These are phyloP conservation scores for Populus ilicifolia DNA, from an alignment of 345 rosid genomes.

Conservation along the genomic window DNA sequence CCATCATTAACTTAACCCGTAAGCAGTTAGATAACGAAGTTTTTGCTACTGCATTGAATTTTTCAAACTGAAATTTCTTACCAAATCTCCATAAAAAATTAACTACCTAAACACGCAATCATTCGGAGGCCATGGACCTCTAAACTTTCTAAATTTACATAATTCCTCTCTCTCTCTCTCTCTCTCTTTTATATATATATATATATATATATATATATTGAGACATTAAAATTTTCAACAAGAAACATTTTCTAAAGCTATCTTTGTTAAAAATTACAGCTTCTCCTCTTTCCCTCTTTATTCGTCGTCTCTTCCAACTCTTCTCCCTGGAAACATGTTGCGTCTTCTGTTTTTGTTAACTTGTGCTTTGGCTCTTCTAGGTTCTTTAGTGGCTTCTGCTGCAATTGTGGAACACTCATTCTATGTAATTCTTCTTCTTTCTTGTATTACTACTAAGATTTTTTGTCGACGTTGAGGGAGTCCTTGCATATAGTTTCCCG, in stretches of 20 bases:
- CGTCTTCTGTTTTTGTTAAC: conserved; percentile 31
- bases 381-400: conserved; percentile 52
- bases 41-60: neutral
- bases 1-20: neutral
- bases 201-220: neutral
- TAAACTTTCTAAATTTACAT: neutral
- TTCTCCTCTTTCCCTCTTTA: neutral
- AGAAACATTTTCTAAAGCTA: neutral
- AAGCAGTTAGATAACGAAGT: neutral
- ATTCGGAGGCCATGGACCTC: neutral
- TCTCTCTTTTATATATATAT: neutral
- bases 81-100: neutral
- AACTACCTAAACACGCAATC: neutral
- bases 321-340: conserved; percentile 25
- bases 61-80: neutral
- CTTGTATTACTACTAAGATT: accelerated
- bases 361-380: conserved; percentile 31
- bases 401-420: conserved; percentile 71
- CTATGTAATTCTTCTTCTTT: conserved; percentile 36
- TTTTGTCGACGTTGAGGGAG: neutral
- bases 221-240: neutral
- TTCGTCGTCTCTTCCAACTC: neutral
- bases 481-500: neutral
- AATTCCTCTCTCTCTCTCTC: neutral
- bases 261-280: neutral